These are phyloP conservation scores for Phytophthora tentaculata DNA, from an alignment of 352 stramenopile species.

Conservation along the genomic window DNA sequence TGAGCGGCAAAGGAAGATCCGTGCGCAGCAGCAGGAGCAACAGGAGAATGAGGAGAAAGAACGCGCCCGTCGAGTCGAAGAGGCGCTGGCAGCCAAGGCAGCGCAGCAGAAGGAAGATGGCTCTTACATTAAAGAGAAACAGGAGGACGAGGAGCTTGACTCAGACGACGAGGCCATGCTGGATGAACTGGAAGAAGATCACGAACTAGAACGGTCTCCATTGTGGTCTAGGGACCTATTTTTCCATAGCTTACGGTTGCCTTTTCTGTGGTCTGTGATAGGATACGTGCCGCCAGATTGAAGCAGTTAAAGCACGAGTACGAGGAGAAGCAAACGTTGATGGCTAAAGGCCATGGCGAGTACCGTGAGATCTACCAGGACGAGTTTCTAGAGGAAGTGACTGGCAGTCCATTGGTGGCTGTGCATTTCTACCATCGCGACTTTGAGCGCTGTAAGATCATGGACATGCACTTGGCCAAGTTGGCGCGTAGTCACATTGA, in stretches of 20 bases:
- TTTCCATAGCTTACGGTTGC: slow-evolving; percentile 1
- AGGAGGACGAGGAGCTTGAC: slow-evolving; percentile 40
- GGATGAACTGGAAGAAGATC: slow-evolving; percentile 80
- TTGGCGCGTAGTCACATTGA: slow-evolving; percentile 81
- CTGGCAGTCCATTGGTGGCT: slow-evolving; percentile 77
- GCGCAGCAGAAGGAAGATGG: slow-evolving; percentile 35
- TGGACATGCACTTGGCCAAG: slow-evolving; percentile 91
- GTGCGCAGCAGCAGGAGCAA: slow-evolving; percentile 30
- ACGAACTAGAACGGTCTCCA: slow-evolving; percentile 67
- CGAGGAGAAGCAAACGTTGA: slow-evolving; percentile 61
- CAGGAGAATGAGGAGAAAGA: slow-evolving; percentile 38
- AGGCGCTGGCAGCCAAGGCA: slow-evolving; percentile 34
- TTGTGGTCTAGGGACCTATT: neutral
- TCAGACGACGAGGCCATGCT: slow-evolving; percentile 71
- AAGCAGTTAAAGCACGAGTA: slow-evolving; percentile 71
- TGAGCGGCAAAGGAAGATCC: slow-evolving; percentile 45
- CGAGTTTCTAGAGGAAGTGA: slow-evolving; percentile 96
- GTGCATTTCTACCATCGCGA: slow-evolving; percentile 98
- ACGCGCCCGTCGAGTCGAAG: slow-evolving; percentile 25
- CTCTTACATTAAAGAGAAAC: slow-evolving; percentile 31
- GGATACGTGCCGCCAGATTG: slow-evolving; percentile 83
- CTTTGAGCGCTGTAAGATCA: slow-evolving; percentile 98
- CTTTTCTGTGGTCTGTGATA: slow-evolving; percentile 25
- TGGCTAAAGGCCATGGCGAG: slow-evolving; percentile 80
- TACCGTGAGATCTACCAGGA: slow-evolving; percentile 94